Conservation (phyloP, 495 filamentous ascomycete species). For the Halenospora varia region DNA sequence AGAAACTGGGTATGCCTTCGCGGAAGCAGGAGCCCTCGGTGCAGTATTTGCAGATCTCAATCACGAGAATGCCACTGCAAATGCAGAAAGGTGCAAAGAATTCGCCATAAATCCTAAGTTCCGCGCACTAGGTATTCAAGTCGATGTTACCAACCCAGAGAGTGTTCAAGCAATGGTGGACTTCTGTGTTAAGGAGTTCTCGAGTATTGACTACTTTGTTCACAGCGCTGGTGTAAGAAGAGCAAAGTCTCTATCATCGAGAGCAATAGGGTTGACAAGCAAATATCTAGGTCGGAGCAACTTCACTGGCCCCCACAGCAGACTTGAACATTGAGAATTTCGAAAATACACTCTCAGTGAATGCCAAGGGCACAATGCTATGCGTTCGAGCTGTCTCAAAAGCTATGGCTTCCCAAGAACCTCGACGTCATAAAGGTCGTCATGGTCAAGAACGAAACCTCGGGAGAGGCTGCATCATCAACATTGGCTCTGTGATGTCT, state of each 20-base stretch:
- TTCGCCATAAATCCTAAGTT: constrained; percentile 28
- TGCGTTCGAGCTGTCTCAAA: constrained; percentile 11
- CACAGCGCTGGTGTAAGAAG: constrained; percentile 33
- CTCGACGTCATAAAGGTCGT: not conserved
- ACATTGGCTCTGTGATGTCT: constrained; percentile 41
- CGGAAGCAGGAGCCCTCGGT: constrained; percentile 30
- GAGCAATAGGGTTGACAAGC: too few relatives aligned
- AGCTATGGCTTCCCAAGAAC: constrained; percentile 16
- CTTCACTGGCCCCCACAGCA: not conserved
- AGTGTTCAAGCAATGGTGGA: constrained; percentile 31
- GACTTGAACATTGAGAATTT: constrained; percentile 11
- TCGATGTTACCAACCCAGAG: constrained; percentile 29
- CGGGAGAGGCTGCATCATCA: constrained; percentile 42
- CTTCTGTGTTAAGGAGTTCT: constrained; percentile 26
- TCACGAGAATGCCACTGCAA: constrained; percentile 20
- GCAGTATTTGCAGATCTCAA: constrained; percentile 38
- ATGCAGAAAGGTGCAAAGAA: constrained; percentile 22
- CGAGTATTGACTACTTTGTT: constrained; percentile 34
- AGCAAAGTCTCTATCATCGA: too few relatives aligned
- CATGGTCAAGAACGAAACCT: not conserved
- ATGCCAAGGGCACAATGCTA: constrained; percentile 18
- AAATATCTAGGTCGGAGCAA: constrained; percentile 9
- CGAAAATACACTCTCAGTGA: constrained; percentile 18
- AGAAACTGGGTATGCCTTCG: constrained; percentile 28
- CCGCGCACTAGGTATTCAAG: constrained; percentile 23